phyloP scores from a whole-genome alignment of 1,139 yeast species.

The Debaryomyces sp. region DNA sequence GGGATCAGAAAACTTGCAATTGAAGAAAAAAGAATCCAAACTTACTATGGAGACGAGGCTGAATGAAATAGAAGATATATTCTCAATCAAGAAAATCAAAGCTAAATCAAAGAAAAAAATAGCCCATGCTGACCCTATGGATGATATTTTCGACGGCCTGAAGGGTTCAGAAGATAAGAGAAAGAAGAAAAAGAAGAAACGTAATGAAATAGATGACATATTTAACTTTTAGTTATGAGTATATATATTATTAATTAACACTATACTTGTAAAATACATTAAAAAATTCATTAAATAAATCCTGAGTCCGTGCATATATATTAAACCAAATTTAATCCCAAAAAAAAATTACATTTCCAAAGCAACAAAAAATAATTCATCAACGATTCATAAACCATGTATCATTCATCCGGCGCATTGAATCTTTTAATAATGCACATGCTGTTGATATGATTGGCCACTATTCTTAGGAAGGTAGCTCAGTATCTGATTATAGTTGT shows the following conservation, averaged over 20 bases:
- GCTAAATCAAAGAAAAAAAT: slow-evolving; percentile 7
- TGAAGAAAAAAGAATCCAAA: slow-evolving; percentile 2
- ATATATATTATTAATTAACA: slow-evolving; percentile 1
- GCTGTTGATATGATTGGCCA: slow-evolving; percentile 16
- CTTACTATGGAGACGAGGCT: slow-evolving; percentile 9
- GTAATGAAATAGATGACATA: slow-evolving; percentile 59
- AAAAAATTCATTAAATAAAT: slow-evolving; percentile 3
- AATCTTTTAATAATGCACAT: slow-evolving; percentile 16
- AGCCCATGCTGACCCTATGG: slow-evolving; percentile 16
- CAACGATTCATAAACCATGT: background rate
- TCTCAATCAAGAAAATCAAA: background rate
- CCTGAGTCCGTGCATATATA: slow-evolving; percentile 5
- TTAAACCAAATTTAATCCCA: slow-evolving; percentile 4
- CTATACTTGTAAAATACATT: slow-evolving; percentile 4
- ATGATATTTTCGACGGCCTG: slow-evolving; percentile 19
- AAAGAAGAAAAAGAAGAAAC: slow-evolving; percentile 45
- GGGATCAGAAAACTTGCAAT: slow-evolving; percentile 8
- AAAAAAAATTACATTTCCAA: background rate
- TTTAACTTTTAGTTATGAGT: slow-evolving; percentile 32
- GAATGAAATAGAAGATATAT: slow-evolving; percentile 9
- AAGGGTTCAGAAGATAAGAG: slow-evolving; percentile 7
- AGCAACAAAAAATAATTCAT: background rate
- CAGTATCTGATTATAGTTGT: slow-evolving; percentile 23
- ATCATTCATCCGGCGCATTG: background rate
- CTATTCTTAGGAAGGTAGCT: slow-evolving; percentile 16